phyloP scores from a whole-genome alignment of 768 basidiomycete species.

The Astraeus odoratus region DNA sequence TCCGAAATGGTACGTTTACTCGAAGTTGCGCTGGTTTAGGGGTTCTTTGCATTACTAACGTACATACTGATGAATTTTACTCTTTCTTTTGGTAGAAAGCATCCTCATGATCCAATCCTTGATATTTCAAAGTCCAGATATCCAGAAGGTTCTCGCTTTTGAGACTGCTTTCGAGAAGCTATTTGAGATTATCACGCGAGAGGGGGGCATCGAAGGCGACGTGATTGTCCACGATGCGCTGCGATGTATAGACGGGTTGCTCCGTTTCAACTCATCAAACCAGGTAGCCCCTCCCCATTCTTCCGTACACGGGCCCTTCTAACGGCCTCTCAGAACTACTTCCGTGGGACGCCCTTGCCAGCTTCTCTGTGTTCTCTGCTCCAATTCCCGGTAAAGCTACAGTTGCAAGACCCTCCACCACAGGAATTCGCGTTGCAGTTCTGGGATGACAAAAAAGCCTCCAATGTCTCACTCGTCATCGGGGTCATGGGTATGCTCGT shows the following conservation, averaged over 20 bases:
- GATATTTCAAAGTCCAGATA: conserved; percentile 81
- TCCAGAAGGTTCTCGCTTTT: conserved; percentile 95
- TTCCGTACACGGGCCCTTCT: conserved; percentile 6
- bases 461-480: conserved; percentile 73
- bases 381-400: conserved; percentile 61
- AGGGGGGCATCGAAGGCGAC: conserved; percentile 91
- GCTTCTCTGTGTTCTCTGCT: conserved; percentile 60
- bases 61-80: conserved; percentile 10
- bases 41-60: not conserved
- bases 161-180: conserved; percentile 96
- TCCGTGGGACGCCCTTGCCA: conserved; percentile 80
- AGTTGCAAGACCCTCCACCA: conserved; percentile 51
- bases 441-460: conserved; percentile 90
- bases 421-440: conserved; percentile 94
- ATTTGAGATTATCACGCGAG: conserved; percentile 78
- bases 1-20: conserved; percentile 68
- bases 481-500: conserved; percentile 84
- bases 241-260: conserved; percentile 73
- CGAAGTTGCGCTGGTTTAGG: too few species aligned
- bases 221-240: conserved; percentile 82
- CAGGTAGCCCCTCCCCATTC: conserved; percentile 47
- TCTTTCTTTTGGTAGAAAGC: conserved; percentile 56
- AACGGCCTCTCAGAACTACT: conserved; percentile 69
- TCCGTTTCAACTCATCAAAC: conserved; percentile 92
- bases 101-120: conserved; percentile 77